Conservation (phyloP, 2,329 filamentous ascomycete species). For the Parasarocladium wereldwijsianum region DNA sequence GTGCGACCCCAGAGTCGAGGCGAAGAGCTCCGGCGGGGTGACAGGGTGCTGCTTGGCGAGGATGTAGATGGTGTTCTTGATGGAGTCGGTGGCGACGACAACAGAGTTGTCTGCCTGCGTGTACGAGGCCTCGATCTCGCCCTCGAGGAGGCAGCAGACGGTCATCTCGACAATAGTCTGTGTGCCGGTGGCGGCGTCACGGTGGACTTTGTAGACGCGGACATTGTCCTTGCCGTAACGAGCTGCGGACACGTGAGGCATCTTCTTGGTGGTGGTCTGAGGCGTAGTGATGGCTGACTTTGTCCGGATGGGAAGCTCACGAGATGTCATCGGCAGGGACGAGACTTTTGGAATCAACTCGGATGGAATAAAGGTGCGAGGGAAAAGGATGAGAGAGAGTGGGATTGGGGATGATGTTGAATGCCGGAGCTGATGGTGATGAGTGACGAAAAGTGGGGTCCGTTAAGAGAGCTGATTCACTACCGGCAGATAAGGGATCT, state of each 20-base stretch:
- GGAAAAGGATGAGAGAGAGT: too few relatives aligned
- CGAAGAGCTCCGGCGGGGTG: constrained; percentile 85
- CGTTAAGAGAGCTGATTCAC: too few relatives aligned
- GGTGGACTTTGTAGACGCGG: constrained; percentile 89
- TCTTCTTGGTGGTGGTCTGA: constrained; percentile 13
- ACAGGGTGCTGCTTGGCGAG: constrained; percentile 88
- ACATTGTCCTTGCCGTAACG: constrained; percentile 96
- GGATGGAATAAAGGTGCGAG: too few relatives aligned
- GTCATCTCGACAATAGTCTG: constrained; percentile 93
- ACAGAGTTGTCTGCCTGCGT: constrained; percentile 88
- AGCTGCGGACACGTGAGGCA: constrained; percentile 46
- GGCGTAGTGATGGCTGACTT: neutral
- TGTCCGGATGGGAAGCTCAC: too few relatives aligned
- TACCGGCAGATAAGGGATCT: too few relatives aligned
- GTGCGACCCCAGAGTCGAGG: constrained; percentile 69
- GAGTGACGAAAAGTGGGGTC: too few relatives aligned
- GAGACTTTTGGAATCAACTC: too few relatives aligned
- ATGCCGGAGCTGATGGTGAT: too few relatives aligned
- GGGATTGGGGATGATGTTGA: too few relatives aligned
- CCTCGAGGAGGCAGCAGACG: constrained; percentile 82
- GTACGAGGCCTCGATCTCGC: constrained; percentile 81
- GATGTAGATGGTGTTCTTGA: constrained; percentile 96
- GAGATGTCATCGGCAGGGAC: too few relatives aligned
- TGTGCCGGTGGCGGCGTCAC: constrained; percentile 57
- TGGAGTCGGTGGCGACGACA: constrained; percentile 90